These are phyloP conservation scores for Botryotinia globosa DNA, from an alignment of 2,329 filamentous ascomycete genomes.

Conservation along the genomic window DNA sequence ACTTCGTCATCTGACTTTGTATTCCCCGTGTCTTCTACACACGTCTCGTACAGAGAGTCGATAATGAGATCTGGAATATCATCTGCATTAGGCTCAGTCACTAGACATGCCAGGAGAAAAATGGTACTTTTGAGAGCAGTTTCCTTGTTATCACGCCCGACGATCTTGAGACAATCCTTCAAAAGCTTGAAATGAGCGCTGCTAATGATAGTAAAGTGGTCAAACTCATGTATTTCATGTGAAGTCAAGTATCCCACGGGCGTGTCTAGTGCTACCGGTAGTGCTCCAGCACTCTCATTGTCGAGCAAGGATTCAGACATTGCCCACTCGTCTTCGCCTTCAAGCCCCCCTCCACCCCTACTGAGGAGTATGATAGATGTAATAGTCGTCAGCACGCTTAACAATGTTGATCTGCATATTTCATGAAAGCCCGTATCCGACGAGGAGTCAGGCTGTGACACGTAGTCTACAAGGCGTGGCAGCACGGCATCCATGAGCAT, in stretches of 20 bases:
- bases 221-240: background rate
- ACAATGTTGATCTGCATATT: slow-evolving; percentile 41
- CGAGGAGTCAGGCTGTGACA: background rate
- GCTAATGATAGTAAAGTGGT: background rate
- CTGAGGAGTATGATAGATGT: slow-evolving; percentile 40
- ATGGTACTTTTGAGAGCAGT: slow-evolving; percentile 19
- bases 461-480: slow-evolving; percentile 31
- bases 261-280: background rate
- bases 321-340: background rate
- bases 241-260: background rate
- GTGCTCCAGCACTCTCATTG: background rate
- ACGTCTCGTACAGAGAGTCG: background rate
- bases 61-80: slow-evolving; percentile 8
- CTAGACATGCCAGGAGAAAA: slow-evolving; percentile 29
- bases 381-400: slow-evolving; percentile 44
- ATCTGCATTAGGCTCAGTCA: slow-evolving; percentile 16
- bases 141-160: slow-evolving; percentile 1
- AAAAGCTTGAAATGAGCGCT: slow-evolving; percentile 2
- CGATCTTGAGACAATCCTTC: background rate
- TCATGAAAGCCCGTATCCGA: slow-evolving; percentile 14
- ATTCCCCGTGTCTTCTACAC: background rate
- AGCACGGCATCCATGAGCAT: slow-evolving; percentile 42
- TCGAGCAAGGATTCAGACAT: background rate
- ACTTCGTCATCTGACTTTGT: background rate
- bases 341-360: background rate